Base-by-base conservation (phyloP, 108 stramenopile genomes). In the Ochromonas danica region DNA sequence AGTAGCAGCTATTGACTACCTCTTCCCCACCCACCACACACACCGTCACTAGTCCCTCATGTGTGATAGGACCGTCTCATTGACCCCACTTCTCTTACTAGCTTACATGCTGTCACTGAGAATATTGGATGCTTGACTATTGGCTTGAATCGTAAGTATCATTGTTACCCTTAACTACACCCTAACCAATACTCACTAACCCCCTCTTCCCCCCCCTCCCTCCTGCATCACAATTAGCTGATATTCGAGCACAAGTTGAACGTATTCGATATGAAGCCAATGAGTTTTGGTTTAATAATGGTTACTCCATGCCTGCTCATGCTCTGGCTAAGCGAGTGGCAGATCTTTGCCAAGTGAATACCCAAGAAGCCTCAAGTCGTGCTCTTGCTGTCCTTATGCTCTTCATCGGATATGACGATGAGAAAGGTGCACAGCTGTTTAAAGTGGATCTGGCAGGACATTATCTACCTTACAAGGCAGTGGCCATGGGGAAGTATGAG, bases 361-460 rank as follows among this genome's bases (percentile, higher is more conserved):
- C 98, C 33, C 98, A 99, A 88, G 85, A 90, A 62, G 96, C 97
- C 3, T 83, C 82, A 25, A 91, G 93, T 91, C 92, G 98, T 42
- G 93, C 94, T 3, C 80, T 98, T 83, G 97, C 97, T 10, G 85
- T 83, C 72, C 91, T 95, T 63, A 91, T 90, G 38, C 80, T 97
- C 3, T 88, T 99, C 30, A 87, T 95, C 77, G 95, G 93, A 42
- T 91, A 98, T 22, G 98, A 99, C 83, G 98, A 99, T 61, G 98
- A 98, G 84, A 89, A 85, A 82, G 98, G 98, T 42, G 94, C 98
- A 35, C 90, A 90, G 81, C 88, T 97, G 25, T 93, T 90, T 84
- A 96, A 97, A 92, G 92, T 97, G 2, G 98, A 99, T 86, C 96
- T 95, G 36, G 98, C 97, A n/a, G 98, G 98, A 17, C 95, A 96